These are phyloP conservation scores for Taiwanofungus camphoratus DNA, from an alignment of 1,284 basidiomycete species.

Conservation along the genomic window DNA sequence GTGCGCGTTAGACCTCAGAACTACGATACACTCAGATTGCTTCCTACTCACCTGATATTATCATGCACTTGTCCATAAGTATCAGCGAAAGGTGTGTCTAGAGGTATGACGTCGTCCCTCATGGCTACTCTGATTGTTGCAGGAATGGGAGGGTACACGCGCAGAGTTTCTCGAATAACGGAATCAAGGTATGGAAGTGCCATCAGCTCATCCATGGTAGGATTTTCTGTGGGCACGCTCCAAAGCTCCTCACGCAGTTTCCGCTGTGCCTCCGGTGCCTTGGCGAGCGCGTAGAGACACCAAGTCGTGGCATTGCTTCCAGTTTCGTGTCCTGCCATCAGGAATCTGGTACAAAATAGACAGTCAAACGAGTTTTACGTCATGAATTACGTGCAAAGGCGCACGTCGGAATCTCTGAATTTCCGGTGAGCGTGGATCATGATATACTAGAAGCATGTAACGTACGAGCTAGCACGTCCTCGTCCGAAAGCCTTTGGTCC, in stretches of 20 bases:
- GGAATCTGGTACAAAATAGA: no score
- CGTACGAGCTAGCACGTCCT: conserved; percentile 51
- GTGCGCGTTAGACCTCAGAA: neutral
- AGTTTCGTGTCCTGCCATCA: conserved; percentile 76
- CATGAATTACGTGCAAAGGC: no score
- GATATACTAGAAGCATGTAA: conserved; percentile 19
- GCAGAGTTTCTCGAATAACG: conserved; percentile 66
- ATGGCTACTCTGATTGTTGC: conserved; percentile 44
- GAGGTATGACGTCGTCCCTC: conserved; percentile 42
- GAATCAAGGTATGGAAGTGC: conserved; percentile 55
- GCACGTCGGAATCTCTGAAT: conserved; percentile 45
- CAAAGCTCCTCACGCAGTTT: conserved; percentile 67
- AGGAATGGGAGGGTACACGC: conserved; percentile 60
- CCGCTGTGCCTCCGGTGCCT: conserved; percentile 48
- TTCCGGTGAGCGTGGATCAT: no score
- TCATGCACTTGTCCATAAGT: conserved; percentile 23
- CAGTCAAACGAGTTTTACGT: no score
- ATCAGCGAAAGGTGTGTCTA: conserved; percentile 27
- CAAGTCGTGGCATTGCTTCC: conserved; percentile 39
- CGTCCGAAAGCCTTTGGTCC: conserved; percentile 43
- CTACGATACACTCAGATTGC: no score
- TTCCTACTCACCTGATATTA: conserved; percentile 23
- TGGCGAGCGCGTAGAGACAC: conserved; percentile 61
- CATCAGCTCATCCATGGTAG: conserved; percentile 55
- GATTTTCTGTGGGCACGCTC: conserved; percentile 28